Percentiles rank a stretch among this genome's conserved stretches.
phyloP scores from a whole-genome alignment of 129 eudicot genomes.

The Glebionis coronaria region DNA sequence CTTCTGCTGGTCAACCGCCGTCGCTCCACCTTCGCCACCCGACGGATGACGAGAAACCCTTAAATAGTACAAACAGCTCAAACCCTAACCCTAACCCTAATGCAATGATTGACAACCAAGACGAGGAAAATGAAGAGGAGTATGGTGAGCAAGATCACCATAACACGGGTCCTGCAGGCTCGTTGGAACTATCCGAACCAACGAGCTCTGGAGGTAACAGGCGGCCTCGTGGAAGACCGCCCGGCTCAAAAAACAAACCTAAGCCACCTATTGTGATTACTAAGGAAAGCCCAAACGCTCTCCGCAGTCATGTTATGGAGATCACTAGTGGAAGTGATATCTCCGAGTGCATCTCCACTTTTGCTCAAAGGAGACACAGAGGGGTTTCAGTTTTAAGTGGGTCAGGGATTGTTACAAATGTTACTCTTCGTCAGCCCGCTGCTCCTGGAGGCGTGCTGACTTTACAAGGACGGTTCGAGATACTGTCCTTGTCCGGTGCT shows the following conservation, averaged over 20 bases:
- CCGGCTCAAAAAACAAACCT: conserved; percentile 74
- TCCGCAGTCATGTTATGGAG: conserved; percentile 72
- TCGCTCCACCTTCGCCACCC: conserved; percentile 43
- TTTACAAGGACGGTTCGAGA: conserved; percentile 67
- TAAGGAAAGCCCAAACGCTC: conserved; percentile 67
- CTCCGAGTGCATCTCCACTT: conserved; percentile 54
- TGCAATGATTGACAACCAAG: conserved; percentile 24
- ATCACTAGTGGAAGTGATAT: conserved; percentile 56
- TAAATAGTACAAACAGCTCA: conserved; percentile 34
- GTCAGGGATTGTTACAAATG: conserved; percentile 56
- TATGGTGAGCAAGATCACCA: conserved; percentile 31
- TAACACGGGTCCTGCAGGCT: conserved; percentile 32
- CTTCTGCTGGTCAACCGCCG: conserved; percentile 40
- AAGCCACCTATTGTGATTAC: conserved; percentile 72
- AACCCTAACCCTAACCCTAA: conserved; percentile 13
- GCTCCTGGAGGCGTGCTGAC: conserved; percentile 57
- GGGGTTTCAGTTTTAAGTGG: conserved; percentile 82
- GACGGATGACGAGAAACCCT: conserved; percentile 32
- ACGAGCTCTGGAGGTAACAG: conserved; percentile 56
- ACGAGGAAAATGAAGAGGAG: conserved; percentile 39
- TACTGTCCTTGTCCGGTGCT: conserved; percentile 64
- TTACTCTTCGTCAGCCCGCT: conserved; percentile 60
- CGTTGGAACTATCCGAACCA: conserved; percentile 38
- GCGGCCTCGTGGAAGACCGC: conserved; percentile 72
- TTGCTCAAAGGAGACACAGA: conserved; percentile 60